Evolutionary conservation across 306 rosid genomes (phyloP), one percentile per base, ranked within the genome.

Genomic region (Trifolium dubium): DNA sequence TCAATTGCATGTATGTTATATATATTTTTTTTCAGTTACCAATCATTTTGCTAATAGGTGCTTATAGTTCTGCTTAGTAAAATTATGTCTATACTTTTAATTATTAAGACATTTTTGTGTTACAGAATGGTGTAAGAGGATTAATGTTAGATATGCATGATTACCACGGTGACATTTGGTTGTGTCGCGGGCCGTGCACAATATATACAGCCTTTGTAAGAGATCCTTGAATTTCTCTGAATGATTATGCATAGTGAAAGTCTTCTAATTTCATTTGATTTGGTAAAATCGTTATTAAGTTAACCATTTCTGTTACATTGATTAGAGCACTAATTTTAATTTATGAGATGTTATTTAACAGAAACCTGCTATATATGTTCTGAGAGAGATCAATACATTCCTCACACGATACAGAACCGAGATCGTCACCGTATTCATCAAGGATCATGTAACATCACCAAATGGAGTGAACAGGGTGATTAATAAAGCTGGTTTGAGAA

Each of bases 401-500:
- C 63, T 91, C 70, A 82, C 44, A 10, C 77, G 64, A 64, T 80
- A 84, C 64, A 83, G 87, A 14, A 71, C 87, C 2, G 89, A 91
- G 82, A 89, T 91, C n/a, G 77, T 91, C 75, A 89, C 94, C 9
- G 78, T 91, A 55, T 87, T 89, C 80, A 87, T 91, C n/a, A 90
- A 89, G 81, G 97, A 91, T 79, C 86, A 86, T 49, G 97, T 89
- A 41, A 76, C 80, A 1, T 81, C 95, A 58, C 55, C 79, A 69
- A 77, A 77, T 67, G 92, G 97, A 10, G 79, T 89, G 81, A 83
- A 78, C 37, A 91, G 89, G 69, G 75, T 91, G 63, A 85, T 91
- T 64, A 67, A 83, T 39, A 80, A 79, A 28, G 82, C 90, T 41
- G 87, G 87, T 14, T 80, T 89, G 14, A 79, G 63, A 15, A 87